These are phyloP conservation scores for Saccharomycopsis lassenensis DNA, from an alignment of 805 yeast genomes.

Conservation along the genomic window DNA sequence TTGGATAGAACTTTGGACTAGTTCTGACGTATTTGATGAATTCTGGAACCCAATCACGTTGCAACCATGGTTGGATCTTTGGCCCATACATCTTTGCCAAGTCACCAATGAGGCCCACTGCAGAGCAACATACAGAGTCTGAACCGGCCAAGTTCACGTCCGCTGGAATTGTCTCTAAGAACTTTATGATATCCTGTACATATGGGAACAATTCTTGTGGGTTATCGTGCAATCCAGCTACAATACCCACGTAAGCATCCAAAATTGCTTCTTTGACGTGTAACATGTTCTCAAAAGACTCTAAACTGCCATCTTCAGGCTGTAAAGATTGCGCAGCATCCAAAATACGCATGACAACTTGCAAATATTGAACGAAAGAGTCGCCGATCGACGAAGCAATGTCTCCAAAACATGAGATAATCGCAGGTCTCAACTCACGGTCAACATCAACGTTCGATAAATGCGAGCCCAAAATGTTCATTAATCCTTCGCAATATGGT, in stretches of 20 bases:
- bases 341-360: constrained; percentile 71
- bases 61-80: constrained; percentile 52
- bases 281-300: constrained; percentile 64
- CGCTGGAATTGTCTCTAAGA: constrained; percentile 46
- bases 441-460: constrained; percentile 58
- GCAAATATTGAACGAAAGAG: constrained; percentile 64
- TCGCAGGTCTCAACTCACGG: constrained; percentile 76
- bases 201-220: constrained; percentile 59
- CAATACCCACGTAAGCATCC: constrained; percentile 92
- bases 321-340: constrained; percentile 49
- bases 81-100: constrained; percentile 74
- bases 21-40: constrained; percentile 65
- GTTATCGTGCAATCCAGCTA: constrained; percentile 70
- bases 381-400: constrained; percentile 81
- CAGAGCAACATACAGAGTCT: constrained; percentile 69
- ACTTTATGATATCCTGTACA: constrained; percentile 58
- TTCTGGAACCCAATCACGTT: constrained; percentile 69
- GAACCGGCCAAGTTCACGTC: constrained; percentile 50
- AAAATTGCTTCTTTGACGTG: constrained; percentile 77
- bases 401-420: constrained; percentile 91
- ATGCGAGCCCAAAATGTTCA: constrained; percentile 71
- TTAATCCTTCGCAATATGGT: constrained; percentile 69
- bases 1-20: constrained; percentile 46
- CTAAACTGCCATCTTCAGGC: constrained; percentile 59
- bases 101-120: constrained; percentile 89